Percentiles rank a stretch among this genome's conserved stretches.
phyloP scores from a whole-genome alignment of 495 filamentous ascomycete genomes.

The Xylaria longipes region DNA sequence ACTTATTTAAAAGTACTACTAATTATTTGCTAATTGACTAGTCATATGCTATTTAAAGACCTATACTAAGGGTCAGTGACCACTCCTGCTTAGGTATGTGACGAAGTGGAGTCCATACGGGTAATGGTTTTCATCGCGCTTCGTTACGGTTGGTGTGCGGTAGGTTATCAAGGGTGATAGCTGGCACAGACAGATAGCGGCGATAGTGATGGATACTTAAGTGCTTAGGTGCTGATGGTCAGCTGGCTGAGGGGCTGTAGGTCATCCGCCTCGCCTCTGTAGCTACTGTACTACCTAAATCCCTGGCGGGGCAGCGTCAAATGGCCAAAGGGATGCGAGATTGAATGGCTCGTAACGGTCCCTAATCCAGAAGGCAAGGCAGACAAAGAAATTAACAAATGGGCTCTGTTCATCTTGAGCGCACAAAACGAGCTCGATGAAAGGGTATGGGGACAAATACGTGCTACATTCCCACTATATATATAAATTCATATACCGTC shows the following conservation, averaged over 20 bases:
- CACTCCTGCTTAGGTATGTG: too few species aligned
- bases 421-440: not conserved
- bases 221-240: not conserved
- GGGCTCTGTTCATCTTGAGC: not conserved
- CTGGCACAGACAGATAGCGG: too few species aligned
- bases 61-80: too few species aligned
- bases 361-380: not conserved
- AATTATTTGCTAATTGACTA: too few species aligned
- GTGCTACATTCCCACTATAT: not conserved
- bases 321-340: slow-evolving; percentile 6
- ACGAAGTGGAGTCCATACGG: too few species aligned
- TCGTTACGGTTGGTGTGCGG: too few species aligned
- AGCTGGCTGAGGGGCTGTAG: not conserved
- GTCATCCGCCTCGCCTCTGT: not conserved
- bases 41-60: too few species aligned
- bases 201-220: too few species aligned
- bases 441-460: not conserved
- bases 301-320: not conserved
- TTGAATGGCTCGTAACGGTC: not conserved
- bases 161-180: not conserved
- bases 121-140: not conserved
- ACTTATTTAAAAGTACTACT: too few species aligned
- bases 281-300: not conserved
- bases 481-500: not conserved
- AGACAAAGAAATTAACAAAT: not conserved